A percentile compares a stretch with the other conserved stretches of the same genome.
These are phyloP conservation scores for Fereydounia khargensis DNA, from an alignment of 1,284 basidiomycete species.

Conservation along the genomic window DNA sequence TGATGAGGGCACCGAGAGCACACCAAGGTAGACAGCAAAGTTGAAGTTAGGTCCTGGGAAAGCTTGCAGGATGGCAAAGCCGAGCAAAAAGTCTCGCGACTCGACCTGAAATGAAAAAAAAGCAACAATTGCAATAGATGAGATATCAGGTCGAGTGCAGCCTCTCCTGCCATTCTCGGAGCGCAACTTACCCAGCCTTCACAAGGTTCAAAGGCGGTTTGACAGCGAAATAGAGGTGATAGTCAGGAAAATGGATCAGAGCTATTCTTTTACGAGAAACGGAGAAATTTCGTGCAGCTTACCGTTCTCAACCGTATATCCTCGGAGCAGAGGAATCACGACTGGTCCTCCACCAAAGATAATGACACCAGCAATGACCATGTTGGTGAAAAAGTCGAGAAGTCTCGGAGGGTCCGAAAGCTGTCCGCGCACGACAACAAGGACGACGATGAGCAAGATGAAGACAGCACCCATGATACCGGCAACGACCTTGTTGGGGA, in stretches of 20 bases:
- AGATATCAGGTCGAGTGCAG: too few relatives aligned
- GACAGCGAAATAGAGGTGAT: too few relatives aligned
- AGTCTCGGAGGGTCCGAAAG: slow-evolving; percentile 46
- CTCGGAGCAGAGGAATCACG: slow-evolving; percentile 64
- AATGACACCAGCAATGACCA: slow-evolving; percentile 62
- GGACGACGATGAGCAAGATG: slow-evolving; percentile 49
- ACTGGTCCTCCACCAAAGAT: slow-evolving; percentile 68
- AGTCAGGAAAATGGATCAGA: too few relatives aligned
- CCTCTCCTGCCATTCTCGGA: too few relatives aligned
- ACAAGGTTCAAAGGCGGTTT: too few relatives aligned
- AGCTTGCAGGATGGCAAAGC: slow-evolving; percentile 63
- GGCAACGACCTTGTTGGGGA: slow-evolving; percentile 12
- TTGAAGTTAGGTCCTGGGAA: slow-evolving; percentile 65
- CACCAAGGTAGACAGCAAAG: slow-evolving; percentile 65
- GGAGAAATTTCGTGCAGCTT: not conserved
- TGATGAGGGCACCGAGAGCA: slow-evolving; percentile 58
- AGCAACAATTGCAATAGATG: too few relatives aligned
- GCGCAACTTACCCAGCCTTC: slow-evolving; percentile 5
- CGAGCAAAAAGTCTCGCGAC: slow-evolving; percentile 65
- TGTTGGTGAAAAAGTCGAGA: slow-evolving; percentile 61
- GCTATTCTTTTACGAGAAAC: too few relatives aligned
- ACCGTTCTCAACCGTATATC: slow-evolving; percentile 64
- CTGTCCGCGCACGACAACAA: slow-evolving; percentile 57
- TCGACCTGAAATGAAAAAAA: slow-evolving; percentile 62
- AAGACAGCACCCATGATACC: slow-evolving; percentile 47